Evolutionary conservation across 768 basidiomycete species (phyloP).

Genomic region (Russula virescens): DNA sequence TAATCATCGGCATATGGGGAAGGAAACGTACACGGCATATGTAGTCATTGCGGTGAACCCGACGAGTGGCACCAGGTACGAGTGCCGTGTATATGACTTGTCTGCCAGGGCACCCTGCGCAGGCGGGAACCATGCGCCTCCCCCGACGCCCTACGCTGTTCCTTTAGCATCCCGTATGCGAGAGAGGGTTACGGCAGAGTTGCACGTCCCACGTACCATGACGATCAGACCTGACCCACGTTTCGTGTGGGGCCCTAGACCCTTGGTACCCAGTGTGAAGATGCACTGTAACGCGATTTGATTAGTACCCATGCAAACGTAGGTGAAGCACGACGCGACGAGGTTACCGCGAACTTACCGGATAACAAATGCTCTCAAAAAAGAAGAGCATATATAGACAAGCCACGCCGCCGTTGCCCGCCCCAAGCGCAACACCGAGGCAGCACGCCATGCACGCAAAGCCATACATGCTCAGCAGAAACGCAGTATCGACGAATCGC

Average conservation of each 20-base stretch:
- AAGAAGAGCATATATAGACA: constrained; percentile 64
- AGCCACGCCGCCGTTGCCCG: constrained; percentile 50
- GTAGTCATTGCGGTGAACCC: constrained; percentile 54
- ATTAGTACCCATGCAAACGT: not conserved
- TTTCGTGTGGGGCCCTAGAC: constrained; percentile 55
- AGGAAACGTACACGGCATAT: constrained; percentile 46
- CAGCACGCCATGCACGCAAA: constrained; percentile 47
- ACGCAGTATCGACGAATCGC: constrained; percentile 58
- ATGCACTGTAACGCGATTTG: constrained; percentile 37
- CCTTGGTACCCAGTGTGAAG: constrained; percentile 62
- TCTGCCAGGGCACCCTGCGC: constrained; percentile 56
- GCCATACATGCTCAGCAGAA: constrained; percentile 52
- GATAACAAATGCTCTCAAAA: constrained; percentile 73
- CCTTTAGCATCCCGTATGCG: not conserved
- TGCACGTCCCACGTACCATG: constrained; percentile 37
- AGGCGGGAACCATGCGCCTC: constrained; percentile 64
- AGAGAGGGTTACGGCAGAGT: not conserved
- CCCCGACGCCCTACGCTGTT: constrained; percentile 46
- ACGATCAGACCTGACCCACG: constrained; percentile 58
- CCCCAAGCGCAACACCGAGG: constrained; percentile 44
- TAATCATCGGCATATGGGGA: not conserved
- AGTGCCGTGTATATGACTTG: constrained; percentile 41
- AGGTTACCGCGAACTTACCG: constrained; percentile 33
- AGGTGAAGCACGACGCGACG: too few relatives aligned
- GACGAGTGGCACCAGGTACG: constrained; percentile 55